Evolutionary conservation across 23 red algal genomes (phyloP).

Genomic region (Gracilaria vermiculophylla): DNA sequence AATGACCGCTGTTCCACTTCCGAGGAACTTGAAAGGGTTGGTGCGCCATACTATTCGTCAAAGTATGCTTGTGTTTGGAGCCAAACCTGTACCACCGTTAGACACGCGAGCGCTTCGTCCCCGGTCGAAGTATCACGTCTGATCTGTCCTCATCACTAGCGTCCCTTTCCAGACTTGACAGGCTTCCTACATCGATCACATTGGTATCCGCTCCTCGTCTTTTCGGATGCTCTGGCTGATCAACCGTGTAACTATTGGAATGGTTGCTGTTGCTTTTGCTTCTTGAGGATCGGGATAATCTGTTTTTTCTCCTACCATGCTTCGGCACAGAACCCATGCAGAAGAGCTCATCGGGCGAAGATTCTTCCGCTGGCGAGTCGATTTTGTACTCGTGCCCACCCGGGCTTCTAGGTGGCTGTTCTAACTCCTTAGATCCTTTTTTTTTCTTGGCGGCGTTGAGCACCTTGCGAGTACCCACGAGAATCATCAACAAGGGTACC

Average conservation of each 20-base stretch:
- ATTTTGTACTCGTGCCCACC: not conserved
- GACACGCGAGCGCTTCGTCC: not conserved
- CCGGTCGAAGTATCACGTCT: not conserved
- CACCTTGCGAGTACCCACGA: not conserved
- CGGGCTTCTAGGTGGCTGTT: not conserved
- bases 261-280: not conserved
- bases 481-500: not conserved
- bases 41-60: not conserved
- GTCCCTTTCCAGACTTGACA: not conserved
- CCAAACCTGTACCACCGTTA: not conserved
- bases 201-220: not conserved
- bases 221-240: not conserved
- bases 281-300: not conserved
- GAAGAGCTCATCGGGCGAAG: not conserved
- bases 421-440: not conserved
- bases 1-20: too few relatives aligned
- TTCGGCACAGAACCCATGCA: not conserved
- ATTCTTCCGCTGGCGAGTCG: not conserved
- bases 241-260: not conserved
- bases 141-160: not conserved
- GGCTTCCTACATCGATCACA: not conserved
- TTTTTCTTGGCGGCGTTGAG: not conserved
- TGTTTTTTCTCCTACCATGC: not conserved
- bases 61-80: not conserved
- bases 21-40: too few relatives aligned